Conservation (phyloP, 2,329 filamentous ascomycete species). For the Colletotrichum theobromicola region DNA sequence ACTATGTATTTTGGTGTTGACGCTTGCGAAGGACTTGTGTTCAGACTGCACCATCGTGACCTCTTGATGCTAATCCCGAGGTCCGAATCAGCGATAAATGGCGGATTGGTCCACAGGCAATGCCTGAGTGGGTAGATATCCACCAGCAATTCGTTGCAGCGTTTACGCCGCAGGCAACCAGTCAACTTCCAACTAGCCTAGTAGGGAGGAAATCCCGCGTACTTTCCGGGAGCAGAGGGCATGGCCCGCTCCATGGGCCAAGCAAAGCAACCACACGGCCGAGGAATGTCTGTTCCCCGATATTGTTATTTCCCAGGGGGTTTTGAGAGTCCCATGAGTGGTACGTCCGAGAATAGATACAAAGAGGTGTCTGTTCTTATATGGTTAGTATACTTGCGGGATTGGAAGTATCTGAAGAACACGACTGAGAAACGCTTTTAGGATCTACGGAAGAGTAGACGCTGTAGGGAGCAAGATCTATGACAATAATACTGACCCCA, state of each 20-base stretch:
- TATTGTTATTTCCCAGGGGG: slow-evolving; percentile 40
- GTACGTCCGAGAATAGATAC: background rate
- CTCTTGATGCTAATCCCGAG: background rate
- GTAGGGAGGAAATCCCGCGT: background rate
- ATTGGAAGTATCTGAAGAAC: background rate
- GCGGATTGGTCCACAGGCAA: background rate
- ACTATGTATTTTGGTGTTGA: background rate
- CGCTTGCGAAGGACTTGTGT: background rate
- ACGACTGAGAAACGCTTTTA: slow-evolving; percentile 18
- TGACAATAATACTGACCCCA: background rate
- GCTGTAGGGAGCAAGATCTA: slow-evolving; percentile 45
- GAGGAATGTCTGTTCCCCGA: slow-evolving; percentile 49
- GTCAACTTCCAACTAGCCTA: background rate
- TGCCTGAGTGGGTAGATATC: background rate
- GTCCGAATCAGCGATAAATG: background rate
- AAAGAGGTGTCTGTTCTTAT: slow-evolving; percentile 28
- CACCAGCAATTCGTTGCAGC: background rate
- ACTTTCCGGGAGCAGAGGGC: background rate
- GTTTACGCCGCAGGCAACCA: background rate
- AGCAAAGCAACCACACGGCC: background rate
- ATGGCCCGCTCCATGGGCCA: background rate
- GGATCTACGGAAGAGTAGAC: slow-evolving; percentile 43
- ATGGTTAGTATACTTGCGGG: background rate
- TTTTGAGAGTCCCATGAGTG: slow-evolving; percentile 27
- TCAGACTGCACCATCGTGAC: background rate